Percentiles rank a stretch among this genome's conserved stretches.
Conservation (phyloP, 108 stramenopile species). For the Pseudonitzschia delicatissima region DNA sequence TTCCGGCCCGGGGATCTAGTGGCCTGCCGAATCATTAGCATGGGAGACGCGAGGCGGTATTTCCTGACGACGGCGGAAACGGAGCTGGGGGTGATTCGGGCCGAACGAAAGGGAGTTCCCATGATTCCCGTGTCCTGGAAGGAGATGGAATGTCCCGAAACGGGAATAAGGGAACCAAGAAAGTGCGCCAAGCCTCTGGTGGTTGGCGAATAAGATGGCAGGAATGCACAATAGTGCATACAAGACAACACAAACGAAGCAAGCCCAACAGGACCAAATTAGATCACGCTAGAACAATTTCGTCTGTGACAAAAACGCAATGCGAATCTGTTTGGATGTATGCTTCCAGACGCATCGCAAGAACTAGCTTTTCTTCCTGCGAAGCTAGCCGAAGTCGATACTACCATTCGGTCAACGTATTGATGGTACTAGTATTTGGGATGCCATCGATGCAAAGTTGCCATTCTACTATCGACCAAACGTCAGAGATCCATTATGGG, state of each 20-base stretch:
- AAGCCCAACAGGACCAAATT: not conserved
- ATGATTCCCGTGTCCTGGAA: slow-evolving; percentile 90
- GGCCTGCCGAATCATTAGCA: slow-evolving; percentile 66
- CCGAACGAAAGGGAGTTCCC: slow-evolving; percentile 49
- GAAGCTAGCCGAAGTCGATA: too few species aligned
- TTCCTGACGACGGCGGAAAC: slow-evolving; percentile 84
- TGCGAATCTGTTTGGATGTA: too few species aligned
- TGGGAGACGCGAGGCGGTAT: slow-evolving; percentile 81
- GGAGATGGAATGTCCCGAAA: slow-evolving; percentile 89
- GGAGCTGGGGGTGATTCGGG: slow-evolving; percentile 85
- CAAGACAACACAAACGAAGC: not conserved
- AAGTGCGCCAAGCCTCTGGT: slow-evolving; percentile 84
- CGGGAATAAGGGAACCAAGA: slow-evolving; percentile 67
- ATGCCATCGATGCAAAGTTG: too few species aligned
- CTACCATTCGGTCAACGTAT: too few species aligned
- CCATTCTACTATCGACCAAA: too few species aligned
- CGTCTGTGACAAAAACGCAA: not conserved
- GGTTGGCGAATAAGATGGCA: not conserved
- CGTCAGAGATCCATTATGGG: too few species aligned
- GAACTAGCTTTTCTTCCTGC: too few species aligned
- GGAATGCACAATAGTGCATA: not conserved
- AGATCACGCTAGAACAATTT: not conserved
- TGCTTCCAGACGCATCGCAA: too few species aligned
- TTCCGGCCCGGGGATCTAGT: slow-evolving; percentile 87
- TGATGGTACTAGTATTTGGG: too few species aligned